Base-by-base conservation (phyloP, 148 eudicot species). In the Pouteria glomerata region DNA sequence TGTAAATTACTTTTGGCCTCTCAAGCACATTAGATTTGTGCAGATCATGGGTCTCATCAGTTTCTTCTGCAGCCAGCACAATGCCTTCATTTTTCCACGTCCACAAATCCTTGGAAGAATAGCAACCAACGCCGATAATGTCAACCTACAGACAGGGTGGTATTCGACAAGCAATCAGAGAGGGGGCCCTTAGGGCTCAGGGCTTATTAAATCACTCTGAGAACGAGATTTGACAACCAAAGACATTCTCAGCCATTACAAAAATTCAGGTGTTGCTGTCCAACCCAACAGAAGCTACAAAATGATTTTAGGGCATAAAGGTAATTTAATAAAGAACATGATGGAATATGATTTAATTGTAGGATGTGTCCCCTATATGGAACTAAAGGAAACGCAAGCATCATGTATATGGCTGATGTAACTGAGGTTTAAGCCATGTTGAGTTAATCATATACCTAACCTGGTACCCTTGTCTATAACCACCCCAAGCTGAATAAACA, bases 61-160 rank as follows among this genome's bases (percentile, higher is more conserved):
- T 75, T 78, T 92, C 90, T 82, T 95, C 92, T 4, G 90, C 90
- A 11, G 94, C 81, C 39, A 95, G 86, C 3, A 95, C 97, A 35
- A 92, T 86, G 24, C 99, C 99, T 72, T 95, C 99, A 39, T 87
- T 88, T 76, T 88, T 95, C 99, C 99, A 95, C 30, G 89, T 79
- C 99, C 99, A 95, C 11, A 95, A 82, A 83, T 95, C 92, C 80
- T 88, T 95, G 13, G 99, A 95, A 53, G 99, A 95, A 85, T 95
- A 95, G 79, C 99, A 95, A 74, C 99, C 89, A 64, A 95, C 96
- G 1, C 99, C 99, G 34, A 95, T 92, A 41, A 92, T 69, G 63
- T 95, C 99, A 66, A 95, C 99, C 99, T 95, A 79, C 18, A 75
- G 52, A 63, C 34, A 42, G 31, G 26, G 58, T 35, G 12, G 27